Conservation (phyloP, 129 eudicot genomes). For the Smallanthus sonchifolius region DNA sequence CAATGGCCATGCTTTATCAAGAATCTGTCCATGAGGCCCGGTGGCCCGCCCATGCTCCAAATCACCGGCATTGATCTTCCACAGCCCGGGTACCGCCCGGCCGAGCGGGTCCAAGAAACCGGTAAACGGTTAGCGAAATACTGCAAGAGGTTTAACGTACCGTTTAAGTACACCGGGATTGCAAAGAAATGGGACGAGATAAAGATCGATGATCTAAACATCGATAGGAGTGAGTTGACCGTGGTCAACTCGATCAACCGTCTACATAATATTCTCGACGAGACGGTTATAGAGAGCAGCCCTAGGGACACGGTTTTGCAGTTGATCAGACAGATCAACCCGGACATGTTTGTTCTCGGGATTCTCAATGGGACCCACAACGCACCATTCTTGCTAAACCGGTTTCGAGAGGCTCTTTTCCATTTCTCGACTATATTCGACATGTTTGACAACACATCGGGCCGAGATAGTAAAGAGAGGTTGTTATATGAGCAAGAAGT, state of each 20-base stretch:
- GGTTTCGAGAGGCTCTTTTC: slow-evolving; percentile 58
- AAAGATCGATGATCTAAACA: slow-evolving; percentile 38
- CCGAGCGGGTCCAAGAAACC: slow-evolving; percentile 50
- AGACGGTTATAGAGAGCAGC: slow-evolving; percentile 35
- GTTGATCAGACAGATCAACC: slow-evolving; percentile 44
- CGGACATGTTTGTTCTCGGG: slow-evolving; percentile 55
- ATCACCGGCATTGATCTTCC: slow-evolving; percentile 71
- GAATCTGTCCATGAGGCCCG: slow-evolving; percentile 35
- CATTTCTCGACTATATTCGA: slow-evolving; percentile 62
- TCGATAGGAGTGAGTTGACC: slow-evolving; percentile 35
- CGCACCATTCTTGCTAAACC: slow-evolving; percentile 55
- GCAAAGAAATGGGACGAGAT: slow-evolving; percentile 61
- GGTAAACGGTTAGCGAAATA: slow-evolving; percentile 44
- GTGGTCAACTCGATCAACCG: slow-evolving; percentile 54
- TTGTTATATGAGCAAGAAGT: slow-evolving; percentile 46
- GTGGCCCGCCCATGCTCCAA: slow-evolving; percentile 59
- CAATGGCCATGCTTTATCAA: slow-evolving; percentile 71
- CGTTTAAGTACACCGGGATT: slow-evolving; percentile 48
- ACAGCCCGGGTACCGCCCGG: slow-evolving; percentile 57
- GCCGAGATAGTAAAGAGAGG: slow-evolving; percentile 34
- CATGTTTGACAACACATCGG: slow-evolving; percentile 41
- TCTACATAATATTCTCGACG: slow-evolving; percentile 43
- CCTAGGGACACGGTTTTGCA: slow-evolving; percentile 48
- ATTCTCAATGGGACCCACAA: slow-evolving; percentile 49
- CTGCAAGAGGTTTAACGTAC: slow-evolving; percentile 58